Evolutionary conservation across 176 grass and related monocot species (phyloP).

Genomic region (Musa acuminata): DNA sequence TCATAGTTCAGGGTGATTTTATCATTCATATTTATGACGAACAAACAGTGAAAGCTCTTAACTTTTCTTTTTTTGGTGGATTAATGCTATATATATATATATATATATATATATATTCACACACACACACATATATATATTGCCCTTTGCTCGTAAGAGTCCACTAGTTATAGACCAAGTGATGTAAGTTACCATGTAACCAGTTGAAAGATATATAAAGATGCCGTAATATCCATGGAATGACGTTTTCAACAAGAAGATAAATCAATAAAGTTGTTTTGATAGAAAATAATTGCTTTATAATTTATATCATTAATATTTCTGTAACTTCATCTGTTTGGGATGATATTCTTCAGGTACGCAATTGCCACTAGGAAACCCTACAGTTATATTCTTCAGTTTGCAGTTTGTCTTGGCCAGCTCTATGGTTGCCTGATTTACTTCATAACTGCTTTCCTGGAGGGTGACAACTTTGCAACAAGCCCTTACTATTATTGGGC

Average conservation of each 20-base stretch:
- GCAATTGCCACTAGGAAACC: slow-evolving; percentile 64
- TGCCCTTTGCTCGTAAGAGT: background rate
- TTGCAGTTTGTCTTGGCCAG: slow-evolving; percentile 54
- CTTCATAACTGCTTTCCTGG: slow-evolving; percentile 67
- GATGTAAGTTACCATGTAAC: background rate
- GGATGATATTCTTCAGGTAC: slow-evolving; percentile 30
- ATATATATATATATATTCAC: too few relatives aligned
- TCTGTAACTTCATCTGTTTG: background rate
- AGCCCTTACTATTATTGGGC: slow-evolving; percentile 66
- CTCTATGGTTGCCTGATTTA: slow-evolving; percentile 71
- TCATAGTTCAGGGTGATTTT: too few relatives aligned
- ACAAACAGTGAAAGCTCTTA: too few relatives aligned
- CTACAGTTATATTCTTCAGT: slow-evolving; percentile 65
- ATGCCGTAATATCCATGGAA: background rate
- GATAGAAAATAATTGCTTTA: background rate
- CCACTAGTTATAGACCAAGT: background rate
- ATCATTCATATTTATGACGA: too few relatives aligned
- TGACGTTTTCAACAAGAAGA: background rate
- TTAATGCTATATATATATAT: too few relatives aligned
- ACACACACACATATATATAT: too few relatives aligned
- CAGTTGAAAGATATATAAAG: background rate
- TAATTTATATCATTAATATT: background rate
- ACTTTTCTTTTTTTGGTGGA: too few relatives aligned
- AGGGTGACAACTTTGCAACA: slow-evolving; percentile 67
- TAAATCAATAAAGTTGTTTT: background rate